These are phyloP conservation scores for Yarrowia yakushimensis DNA, from an alignment of 805 yeast genomes.

Conservation along the genomic window DNA sequence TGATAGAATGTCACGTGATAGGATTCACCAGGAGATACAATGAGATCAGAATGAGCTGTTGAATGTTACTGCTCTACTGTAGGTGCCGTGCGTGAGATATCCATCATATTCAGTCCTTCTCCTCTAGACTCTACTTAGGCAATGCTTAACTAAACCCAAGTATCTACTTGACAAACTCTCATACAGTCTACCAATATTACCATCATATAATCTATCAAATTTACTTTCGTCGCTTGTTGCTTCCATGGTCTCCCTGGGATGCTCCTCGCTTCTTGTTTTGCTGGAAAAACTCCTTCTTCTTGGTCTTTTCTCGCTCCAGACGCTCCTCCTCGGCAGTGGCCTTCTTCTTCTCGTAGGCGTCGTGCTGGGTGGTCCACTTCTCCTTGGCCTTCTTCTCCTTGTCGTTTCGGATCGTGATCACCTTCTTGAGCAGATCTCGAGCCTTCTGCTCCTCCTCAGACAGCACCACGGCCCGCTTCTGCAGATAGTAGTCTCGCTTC, in stretches of 20 bases:
- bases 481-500: constrained; percentile 67
- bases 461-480: constrained; percentile 89
- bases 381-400: constrained; percentile 73
- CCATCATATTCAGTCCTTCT: no score
- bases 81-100: no score
- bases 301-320: constrained; percentile 71
- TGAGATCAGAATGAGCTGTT: no score
- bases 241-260: constrained; percentile 27
- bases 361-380: constrained; percentile 72
- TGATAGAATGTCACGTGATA: no score
- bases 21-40: no score
- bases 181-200: neutral
- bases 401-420: constrained; percentile 77
- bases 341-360: constrained; percentile 66
- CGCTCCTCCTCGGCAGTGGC: constrained; percentile 71
- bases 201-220: neutral
- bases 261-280: constrained; percentile 39
- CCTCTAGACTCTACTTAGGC: no score
- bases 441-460: constrained; percentile 94
- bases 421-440: constrained; percentile 80
- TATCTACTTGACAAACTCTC: no score
- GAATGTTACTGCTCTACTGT: no score
- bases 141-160: no score
- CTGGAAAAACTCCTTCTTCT: constrained; percentile 82
- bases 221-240: constrained; percentile 24